Conservation (phyloP, 208 protist genomes). For the Leishmania mexicana region DNA sequence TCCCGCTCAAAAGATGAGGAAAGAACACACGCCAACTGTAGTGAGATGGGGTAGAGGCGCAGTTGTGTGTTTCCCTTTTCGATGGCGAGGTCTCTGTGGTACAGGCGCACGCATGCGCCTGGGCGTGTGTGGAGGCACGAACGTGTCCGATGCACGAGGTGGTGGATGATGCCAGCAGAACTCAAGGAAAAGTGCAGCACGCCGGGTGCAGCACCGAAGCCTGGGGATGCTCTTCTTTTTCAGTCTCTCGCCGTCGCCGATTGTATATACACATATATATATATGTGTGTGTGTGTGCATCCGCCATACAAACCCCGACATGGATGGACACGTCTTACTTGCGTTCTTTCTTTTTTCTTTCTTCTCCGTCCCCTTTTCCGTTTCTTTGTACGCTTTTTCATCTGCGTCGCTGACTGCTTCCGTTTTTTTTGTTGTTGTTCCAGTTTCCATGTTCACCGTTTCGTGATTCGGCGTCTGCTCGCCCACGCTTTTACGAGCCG, state of each 20-base stretch:
- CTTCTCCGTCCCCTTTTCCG: not conserved
- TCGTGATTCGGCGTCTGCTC: too few species aligned
- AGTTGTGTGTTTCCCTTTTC: not conserved
- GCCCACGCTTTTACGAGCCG: too few species aligned
- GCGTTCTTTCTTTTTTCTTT: not conserved
- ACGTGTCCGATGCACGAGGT: not conserved
- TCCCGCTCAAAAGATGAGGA: not conserved
- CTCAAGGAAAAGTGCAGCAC: not conserved
- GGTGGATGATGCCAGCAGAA: not conserved
- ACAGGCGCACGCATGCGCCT: not conserved
- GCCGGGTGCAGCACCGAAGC: not conserved
- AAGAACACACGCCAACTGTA: not conserved
- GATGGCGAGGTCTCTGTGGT: not conserved
- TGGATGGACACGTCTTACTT: not conserved
- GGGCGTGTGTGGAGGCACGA: not conserved
- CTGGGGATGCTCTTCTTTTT: too few species aligned
- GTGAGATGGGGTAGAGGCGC: not conserved
- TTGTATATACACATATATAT: not conserved
- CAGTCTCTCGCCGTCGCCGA: not conserved
- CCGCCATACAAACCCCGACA: not conserved
- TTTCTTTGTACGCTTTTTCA: not conserved
- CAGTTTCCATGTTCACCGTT: too few species aligned
- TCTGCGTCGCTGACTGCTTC: not conserved
- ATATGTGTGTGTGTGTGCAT: not conserved
- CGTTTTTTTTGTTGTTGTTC: too few species aligned